Evolutionary conservation across 345 rosid genomes (phyloP), one percentile per base, ranked within the genome.

Genomic region (Aegle marmelos): DNA sequence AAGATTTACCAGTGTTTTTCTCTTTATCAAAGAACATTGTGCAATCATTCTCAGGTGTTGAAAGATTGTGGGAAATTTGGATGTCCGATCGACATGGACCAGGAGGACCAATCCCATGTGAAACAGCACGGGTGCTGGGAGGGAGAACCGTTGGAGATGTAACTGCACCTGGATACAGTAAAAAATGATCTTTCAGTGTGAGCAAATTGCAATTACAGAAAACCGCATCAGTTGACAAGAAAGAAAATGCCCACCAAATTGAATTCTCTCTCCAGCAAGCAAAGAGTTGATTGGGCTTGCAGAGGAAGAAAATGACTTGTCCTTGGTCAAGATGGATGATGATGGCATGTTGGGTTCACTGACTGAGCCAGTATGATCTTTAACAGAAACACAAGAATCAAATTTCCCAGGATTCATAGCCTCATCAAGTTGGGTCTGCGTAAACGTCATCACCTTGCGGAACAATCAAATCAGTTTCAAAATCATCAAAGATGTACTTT

Each of bases 241-340:
- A 79, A 75, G 33, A 48, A 34, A 30, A 78, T 71, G 77, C 93
- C 79, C 86, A 97, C 98, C 99, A 79, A 97, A 94, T 82, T 97
- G 98, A 87, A 97, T 94, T 83, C 93, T 97, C 81, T 94, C 97
- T 82, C 98, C 99, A 2, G 94, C 94, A 78, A 96, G 98, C 79
- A 94, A 86, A 75, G 98, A 92, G 78, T 89, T 89, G 68, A 94
- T 79, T 81, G 98, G 96, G 81, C 89, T 89, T 25, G 91, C 82
- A 76, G 87, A 68, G 68, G 97, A 89, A 73, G 93, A 79, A 84
- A 85, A 93, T 58, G 93, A 82, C 79, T 82, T 89, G 73, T 90
- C 97, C 87, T 90, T 90, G 24, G 79, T 68, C 83, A 84, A 80
- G 39, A 85, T 81, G 54, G 98, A 84, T 17, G 91, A 80, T 63